Conservation (phyloP, 208 protist genomes). For the Leishmania tarentolae region DNA sequence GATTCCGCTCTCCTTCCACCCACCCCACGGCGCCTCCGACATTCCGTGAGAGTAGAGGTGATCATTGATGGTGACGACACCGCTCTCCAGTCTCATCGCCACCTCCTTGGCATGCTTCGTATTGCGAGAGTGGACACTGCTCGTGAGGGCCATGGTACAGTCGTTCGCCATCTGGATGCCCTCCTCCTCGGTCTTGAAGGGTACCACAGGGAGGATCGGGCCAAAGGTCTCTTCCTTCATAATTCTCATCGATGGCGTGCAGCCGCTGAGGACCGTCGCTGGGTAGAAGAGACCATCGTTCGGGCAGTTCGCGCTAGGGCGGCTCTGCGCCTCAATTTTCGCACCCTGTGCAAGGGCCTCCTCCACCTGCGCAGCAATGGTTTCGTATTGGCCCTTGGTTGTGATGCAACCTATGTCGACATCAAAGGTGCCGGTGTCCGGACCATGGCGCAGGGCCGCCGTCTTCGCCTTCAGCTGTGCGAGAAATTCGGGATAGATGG, state of each 20-base stretch:
- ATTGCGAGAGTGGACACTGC: constrained; percentile 74
- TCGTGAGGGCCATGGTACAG: constrained; percentile 72
- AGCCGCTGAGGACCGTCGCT: constrained; percentile 82
- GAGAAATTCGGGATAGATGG: constrained; percentile 76
- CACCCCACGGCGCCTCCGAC: constrained; percentile 86
- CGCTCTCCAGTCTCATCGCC: constrained; percentile 63
- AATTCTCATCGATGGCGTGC: constrained; percentile 83
- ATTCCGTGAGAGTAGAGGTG: constrained; percentile 70
- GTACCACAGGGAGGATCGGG: constrained; percentile 82
- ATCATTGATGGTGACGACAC: constrained; percentile 88
- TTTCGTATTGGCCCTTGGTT: constrained; percentile 62
- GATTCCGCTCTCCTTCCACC: constrained; percentile 87
- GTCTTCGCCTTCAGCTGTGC: constrained; percentile 67
- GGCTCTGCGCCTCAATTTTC: constrained; percentile 73
- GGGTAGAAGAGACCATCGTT: constrained; percentile 72
- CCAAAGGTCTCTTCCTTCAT: constrained; percentile 94
- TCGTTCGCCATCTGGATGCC: constrained; percentile 77
- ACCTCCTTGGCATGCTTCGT: constrained; percentile 36
- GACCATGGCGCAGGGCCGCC: constrained; percentile 70
- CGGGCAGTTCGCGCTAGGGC: constrained; percentile 39
- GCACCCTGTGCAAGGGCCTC: constrained; percentile 71
- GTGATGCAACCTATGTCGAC: constrained; percentile 79
- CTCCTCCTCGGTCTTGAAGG: constrained; percentile 79
- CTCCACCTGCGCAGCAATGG: constrained; percentile 64
- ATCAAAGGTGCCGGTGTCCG: constrained; percentile 47